These are phyloP conservation scores for Acanthamoeba lenticulata DNA, from an alignment of 208 protist species.

Conservation along the genomic window DNA sequence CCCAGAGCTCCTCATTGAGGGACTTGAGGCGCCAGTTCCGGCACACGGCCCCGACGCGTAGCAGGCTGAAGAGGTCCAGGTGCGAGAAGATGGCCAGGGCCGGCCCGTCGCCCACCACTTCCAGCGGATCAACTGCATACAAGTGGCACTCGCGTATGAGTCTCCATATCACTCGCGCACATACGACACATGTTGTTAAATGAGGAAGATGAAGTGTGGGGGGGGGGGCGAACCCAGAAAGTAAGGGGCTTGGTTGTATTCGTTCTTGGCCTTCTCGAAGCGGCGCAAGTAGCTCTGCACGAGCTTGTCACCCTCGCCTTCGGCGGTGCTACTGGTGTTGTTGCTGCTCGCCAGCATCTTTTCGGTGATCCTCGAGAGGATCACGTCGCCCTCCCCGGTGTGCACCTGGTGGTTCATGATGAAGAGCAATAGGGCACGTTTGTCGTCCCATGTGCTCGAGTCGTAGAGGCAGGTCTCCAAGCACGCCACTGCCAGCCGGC, in stretches of 20 bases:
- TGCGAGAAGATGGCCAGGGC: constrained; percentile 43
- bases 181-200: too few relatives aligned
- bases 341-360: neutral
- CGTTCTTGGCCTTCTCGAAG: neutral
- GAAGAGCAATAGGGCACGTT: neutral
- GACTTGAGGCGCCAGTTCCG: constrained; percentile 43
- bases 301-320: too few relatives aligned
- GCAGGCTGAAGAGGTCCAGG: constrained; percentile 56
- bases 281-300: neutral
- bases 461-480: constrained; percentile 42
- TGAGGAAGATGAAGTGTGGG: neutral
- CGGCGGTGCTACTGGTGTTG: too few relatives aligned
- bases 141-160: neutral
- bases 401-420: constrained; percentile 16
- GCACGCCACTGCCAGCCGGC: constrained; percentile 15
- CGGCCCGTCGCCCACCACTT: constrained; percentile 18
- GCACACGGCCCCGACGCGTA: constrained; percentile 36
- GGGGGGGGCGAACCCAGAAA: neutral
- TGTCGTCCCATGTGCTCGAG: constrained; percentile 30
- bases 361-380: neutral
- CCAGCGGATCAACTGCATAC: constrained; percentile 34
- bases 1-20: constrained; percentile 48
- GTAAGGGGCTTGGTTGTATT: constrained; percentile 30
- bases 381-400: neutral
- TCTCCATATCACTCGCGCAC: too few relatives aligned